Base-by-base conservation (phyloP, 169 alveolate species). In the Eimeria acervulina region DNA sequence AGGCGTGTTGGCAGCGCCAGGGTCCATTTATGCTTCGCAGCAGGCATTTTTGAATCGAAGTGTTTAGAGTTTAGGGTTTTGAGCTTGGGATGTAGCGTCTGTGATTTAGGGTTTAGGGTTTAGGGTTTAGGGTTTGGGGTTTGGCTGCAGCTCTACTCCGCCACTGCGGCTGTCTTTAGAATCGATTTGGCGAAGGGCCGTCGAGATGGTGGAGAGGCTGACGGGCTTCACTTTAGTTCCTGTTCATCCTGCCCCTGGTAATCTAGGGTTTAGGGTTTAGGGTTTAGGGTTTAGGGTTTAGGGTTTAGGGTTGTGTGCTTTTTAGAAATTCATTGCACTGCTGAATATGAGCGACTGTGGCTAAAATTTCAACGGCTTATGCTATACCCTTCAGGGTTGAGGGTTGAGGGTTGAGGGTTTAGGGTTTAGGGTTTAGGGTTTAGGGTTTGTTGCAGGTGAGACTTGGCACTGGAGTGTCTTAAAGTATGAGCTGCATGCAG, bases 271-370 rank as follows among this genome's bases (percentile, higher is more conserved):
- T 68, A 68, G 80, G 80, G 80, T 13, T 68, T 68, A 68, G 80
- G 80, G 80, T 68, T 68, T 68, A 68, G 80, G 80, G 80, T 68
- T 68, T 68, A 68, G 80, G 80, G 80, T 68, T 55, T 55, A 47
- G 55, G 55, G 55, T 47, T 47, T 47, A 47, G 55, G 55, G n/a
- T n/a, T n/a, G n/a, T n/a, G n/a, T n/a, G n/a, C n/a, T n/a, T n/a
- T n/a, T n/a, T n/a, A n/a, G n/a, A n/a, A n/a, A n/a, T n/a, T n/a
- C n/a, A n/a, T n/a, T n/a, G n/a, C n/a, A n/a, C n/a, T n/a, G n/a
- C n/a, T n/a, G n/a, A n/a, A n/a, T n/a, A n/a, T n/a, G n/a, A n/a
- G n/a, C n/a, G n/a, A n/a, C n/a, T n/a, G n/a, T n/a, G n/a, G n/a
- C n/a, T n/a, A n/a, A n/a, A n/a, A n/a, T n/a, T n/a, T 12, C 38